Conservation (phyloP, 2,329 filamentous ascomycete genomes). For the Calonectria montana region DNA sequence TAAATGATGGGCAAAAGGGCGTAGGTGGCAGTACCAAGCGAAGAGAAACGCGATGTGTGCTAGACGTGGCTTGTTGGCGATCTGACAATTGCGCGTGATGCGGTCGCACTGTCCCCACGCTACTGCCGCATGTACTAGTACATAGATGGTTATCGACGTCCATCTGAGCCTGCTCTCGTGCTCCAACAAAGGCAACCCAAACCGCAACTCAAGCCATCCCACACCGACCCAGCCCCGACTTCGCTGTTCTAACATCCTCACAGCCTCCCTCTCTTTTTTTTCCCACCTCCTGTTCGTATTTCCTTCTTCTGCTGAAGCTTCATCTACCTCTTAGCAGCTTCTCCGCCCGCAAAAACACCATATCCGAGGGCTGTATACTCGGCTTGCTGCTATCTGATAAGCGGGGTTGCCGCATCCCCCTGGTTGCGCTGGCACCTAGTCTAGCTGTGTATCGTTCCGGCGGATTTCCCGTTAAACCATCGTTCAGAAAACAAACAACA, state of each 20-base stretch:
- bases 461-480: slow-evolving; percentile 15
- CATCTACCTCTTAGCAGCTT: not conserved
- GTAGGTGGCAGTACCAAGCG: not conserved
- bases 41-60: slow-evolving; percentile 6
- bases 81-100: slow-evolving; percentile 17
- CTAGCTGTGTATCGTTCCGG: slow-evolving; percentile 1
- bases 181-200: slow-evolving; percentile 36
- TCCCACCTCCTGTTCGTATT: slow-evolving; percentile 12
- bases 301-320: slow-evolving; percentile 13
- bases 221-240: slow-evolving; percentile 39
- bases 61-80: not conserved
- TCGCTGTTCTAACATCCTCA: slow-evolving; percentile 31
- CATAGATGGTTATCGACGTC: slow-evolving; percentile 34
- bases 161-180: slow-evolving; percentile 38
- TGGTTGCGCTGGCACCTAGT: slow-evolving; percentile 24
- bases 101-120: slow-evolving; percentile 37
- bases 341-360: slow-evolving; percentile 25
- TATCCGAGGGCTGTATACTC: slow-evolving; percentile 17
- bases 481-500: not conserved
- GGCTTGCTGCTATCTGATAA: slow-evolving; percentile 30
- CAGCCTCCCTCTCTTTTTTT: slow-evolving; percentile 31
- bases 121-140: slow-evolving; percentile 30
- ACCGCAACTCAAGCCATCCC: slow-evolving; percentile 30
- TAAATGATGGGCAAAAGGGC: slow-evolving; percentile 13
- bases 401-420: slow-evolving; percentile 35